Conservation (phyloP, 1,284 basidiomycete species). For the Sanguinoderma infundibulare region DNA sequence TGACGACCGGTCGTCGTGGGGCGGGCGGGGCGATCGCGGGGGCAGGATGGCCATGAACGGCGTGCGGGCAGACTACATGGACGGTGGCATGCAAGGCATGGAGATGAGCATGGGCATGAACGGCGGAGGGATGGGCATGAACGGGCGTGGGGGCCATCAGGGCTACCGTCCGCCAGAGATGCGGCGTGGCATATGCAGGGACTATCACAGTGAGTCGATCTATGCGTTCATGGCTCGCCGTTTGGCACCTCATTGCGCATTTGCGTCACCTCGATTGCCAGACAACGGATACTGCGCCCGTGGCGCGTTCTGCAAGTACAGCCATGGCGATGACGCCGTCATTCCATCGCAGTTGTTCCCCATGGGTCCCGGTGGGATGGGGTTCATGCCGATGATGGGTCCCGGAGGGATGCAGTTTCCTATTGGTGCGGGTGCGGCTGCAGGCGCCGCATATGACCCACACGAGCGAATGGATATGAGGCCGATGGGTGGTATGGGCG, state of each 20-base stretch:
- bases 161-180: constrained; percentile 67
- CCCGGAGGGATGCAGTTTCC: constrained; percentile 46
- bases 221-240: neutral
- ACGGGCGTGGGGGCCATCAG: constrained; percentile 51
- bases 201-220: constrained; percentile 82
- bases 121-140: constrained; percentile 41
- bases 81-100: constrained; percentile 38
- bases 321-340: constrained; percentile 85
- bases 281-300: constrained; percentile 91
- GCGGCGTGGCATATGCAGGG: constrained; percentile 77
- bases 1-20: constrained; percentile 37
- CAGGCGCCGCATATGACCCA: constrained; percentile 69
- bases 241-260: constrained; percentile 8
- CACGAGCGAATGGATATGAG: constrained; percentile 81
- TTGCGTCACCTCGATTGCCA: constrained; percentile 33
- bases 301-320: constrained; percentile 90
- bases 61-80: constrained; percentile 35
- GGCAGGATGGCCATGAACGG: constrained; percentile 33
- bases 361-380: constrained; percentile 52
- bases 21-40: constrained; percentile 42
- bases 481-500: constrained; percentile 34
- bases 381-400: constrained; percentile 66
- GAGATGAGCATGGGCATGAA: constrained; percentile 41
- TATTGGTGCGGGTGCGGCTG: constrained; percentile 40
- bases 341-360: constrained; percentile 69